phyloP scores from a whole-genome alignment of 495 filamentous ascomycete genomes.

The Rhypophila decipiens region DNA sequence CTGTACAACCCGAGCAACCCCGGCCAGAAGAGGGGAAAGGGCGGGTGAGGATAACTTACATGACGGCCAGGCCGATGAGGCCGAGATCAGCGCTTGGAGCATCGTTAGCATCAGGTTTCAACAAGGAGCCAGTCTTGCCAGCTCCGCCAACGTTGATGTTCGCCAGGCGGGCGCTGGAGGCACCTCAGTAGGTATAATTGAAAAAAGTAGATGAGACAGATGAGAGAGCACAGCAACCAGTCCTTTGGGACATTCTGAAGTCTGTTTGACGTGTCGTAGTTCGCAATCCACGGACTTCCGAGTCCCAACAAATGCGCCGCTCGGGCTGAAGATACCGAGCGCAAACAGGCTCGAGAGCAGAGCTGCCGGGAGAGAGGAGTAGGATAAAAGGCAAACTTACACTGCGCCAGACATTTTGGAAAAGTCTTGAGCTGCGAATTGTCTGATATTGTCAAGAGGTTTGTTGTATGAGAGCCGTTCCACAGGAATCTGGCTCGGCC shows the following conservation, averaged over 20 bases:
- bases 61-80: conserved; percentile 99
- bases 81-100: conserved; percentile 75
- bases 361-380: conserved; percentile 16
- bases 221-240: too few relatives aligned
- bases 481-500: conserved; percentile 1
- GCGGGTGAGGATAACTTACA: conserved; percentile 47
- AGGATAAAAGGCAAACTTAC: conserved; percentile 39
- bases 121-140: conserved; percentile 32
- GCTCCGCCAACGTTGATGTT: conserved; percentile 68
- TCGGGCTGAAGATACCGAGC: conserved; percentile 3
- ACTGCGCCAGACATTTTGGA: conserved; percentile 46
- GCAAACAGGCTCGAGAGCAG: conserved; percentile 5
- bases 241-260: too few relatives aligned
- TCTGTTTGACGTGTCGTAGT: too few relatives aligned
- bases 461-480: conserved; percentile 6
- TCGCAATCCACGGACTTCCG: too few relatives aligned
- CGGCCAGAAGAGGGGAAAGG: conserved; percentile 3
- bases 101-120: conserved; percentile 41
- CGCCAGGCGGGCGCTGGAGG: conserved; percentile 73
- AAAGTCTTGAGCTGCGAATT: conserved; percentile 2
- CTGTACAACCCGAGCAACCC: neutral
- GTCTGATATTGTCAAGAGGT: conserved; percentile 1
- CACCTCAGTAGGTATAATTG: conserved; percentile 45
- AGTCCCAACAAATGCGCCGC: conserved; percentile 3
- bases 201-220: neutral